Percentiles rank a stretch among this genome's conserved stretches.
These are phyloP conservation scores for Trichomonas gallinae DNA, from an alignment of 208 protist genomes.

Conservation along the genomic window DNA sequence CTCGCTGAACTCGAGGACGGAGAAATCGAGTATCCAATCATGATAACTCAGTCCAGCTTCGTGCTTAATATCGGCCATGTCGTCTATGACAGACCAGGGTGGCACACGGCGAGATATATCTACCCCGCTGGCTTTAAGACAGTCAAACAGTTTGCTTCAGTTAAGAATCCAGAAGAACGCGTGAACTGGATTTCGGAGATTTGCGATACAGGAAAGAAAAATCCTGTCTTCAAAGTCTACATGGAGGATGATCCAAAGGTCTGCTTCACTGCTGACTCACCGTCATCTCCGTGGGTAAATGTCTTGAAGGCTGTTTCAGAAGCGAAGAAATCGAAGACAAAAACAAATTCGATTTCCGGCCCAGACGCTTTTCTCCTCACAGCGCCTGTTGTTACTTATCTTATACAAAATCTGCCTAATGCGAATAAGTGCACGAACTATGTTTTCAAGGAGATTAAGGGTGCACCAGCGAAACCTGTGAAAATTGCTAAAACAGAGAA, in stretches of 20 bases:
- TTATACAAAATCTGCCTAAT: neutral
- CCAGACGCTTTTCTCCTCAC: neutral
- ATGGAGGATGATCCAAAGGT: neutral
- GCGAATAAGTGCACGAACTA: neutral
- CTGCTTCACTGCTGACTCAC: neutral
- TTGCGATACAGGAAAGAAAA: neutral
- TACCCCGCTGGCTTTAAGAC: neutral
- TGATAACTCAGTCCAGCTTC: neutral
- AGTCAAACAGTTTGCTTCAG: neutral
- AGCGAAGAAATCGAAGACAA: neutral
- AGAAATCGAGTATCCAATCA: neutral
- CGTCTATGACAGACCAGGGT: neutral
- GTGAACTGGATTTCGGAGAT: neutral
- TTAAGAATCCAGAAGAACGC: neutral
- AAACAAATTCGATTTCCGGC: neutral
- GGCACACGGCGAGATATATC: neutral
- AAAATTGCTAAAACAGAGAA: neutral
- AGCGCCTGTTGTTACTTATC: neutral
- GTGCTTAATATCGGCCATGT: neutral
- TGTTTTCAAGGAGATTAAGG: neutral
- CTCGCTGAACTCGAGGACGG: neutral
- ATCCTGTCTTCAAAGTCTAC: neutral
- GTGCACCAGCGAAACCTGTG: neutral
- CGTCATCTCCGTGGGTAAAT: neutral
- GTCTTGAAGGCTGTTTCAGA: neutral